phyloP scores from a whole-genome alignment of 495 filamentous ascomycete genomes.

The Pyrenopolyporus hunteri region DNA sequence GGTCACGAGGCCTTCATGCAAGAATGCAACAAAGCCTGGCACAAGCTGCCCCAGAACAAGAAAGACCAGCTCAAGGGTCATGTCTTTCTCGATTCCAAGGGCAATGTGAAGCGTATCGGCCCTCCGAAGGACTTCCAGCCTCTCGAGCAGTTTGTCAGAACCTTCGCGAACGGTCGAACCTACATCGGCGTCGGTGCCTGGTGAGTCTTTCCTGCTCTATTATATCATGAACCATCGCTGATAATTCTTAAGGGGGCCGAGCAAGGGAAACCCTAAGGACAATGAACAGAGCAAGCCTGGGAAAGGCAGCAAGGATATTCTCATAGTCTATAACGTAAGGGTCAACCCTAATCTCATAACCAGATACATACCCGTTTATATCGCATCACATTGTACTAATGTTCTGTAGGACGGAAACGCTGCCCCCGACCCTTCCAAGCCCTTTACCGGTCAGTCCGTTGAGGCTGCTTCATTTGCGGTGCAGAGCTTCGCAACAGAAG shows the following conservation, averaged over 20 bases:
- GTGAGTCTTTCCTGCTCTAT: constrained; percentile 28
- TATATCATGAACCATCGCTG: constrained; percentile 17
- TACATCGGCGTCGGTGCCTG: constrained; percentile 54
- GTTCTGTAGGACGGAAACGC: constrained; percentile 44
- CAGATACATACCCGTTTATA: background rate
- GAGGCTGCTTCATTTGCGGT: constrained; percentile 1
- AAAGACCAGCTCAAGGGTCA: constrained; percentile 42
- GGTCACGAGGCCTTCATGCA: constrained; percentile 51
- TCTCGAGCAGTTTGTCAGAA: constrained; percentile 46
- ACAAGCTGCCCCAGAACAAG: constrained; percentile 38
- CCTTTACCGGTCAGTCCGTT: constrained; percentile 17
- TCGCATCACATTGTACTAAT: constrained; percentile 5
- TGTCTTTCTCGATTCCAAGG: constrained; percentile 43
- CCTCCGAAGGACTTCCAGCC: constrained; percentile 46
- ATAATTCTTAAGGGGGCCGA: constrained; percentile 27
- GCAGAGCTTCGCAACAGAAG: too few species aligned
- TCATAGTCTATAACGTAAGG: constrained; percentile 45
- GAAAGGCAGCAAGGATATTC: constrained; percentile 48
- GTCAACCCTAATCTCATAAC: background rate
- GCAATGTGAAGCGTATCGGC: constrained; percentile 46
- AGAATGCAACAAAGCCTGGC: constrained; percentile 43
- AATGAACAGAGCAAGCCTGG: constrained; percentile 44
- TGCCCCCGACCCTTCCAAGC: constrained; percentile 38
- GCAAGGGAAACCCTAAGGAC: constrained; percentile 35
- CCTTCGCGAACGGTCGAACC: constrained; percentile 50